Conservation (phyloP, 106 monocot genomes). For the Apostasia ramifera region DNA sequence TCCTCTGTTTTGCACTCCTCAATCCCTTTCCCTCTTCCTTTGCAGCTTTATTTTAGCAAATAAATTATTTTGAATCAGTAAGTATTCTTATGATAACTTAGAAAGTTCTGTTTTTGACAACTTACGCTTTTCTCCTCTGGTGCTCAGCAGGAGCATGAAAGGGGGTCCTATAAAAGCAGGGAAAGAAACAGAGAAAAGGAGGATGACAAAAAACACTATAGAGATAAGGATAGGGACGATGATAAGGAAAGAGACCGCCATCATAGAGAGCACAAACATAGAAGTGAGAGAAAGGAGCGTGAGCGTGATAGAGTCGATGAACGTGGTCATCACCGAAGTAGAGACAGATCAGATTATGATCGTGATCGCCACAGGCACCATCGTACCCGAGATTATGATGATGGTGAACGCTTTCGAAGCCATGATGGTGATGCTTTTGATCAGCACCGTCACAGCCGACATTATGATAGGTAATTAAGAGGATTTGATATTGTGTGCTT, state of each 20-base stretch:
- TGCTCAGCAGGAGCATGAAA: neutral
- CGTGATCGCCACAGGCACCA: neutral
- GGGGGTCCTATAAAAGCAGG: neutral
- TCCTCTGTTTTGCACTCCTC: too few relatives aligned
- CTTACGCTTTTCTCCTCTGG: neutral
- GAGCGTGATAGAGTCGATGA: slow-evolving; percentile 2
- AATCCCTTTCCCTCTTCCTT: too few relatives aligned
- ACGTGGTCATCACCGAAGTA: neutral
- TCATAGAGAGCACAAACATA: neutral
- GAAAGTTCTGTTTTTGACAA: too few relatives aligned
- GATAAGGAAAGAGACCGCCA: neutral
- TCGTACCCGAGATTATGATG: slow-evolving; percentile 1
- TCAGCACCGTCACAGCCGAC: neutral
- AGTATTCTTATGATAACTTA: too few relatives aligned
- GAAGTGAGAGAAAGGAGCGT: neutral
- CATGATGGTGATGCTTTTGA: neutral
- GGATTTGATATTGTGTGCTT: neutral
- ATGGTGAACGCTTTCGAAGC: neutral
- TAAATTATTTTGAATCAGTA: too few relatives aligned
- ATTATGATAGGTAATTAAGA: slow-evolving; percentile 3
- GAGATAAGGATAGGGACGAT: neutral
- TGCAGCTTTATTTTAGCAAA: too few relatives aligned
- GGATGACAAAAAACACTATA: neutral
- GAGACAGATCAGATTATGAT: slow-evolving; percentile 4
- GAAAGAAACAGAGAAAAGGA: slow-evolving; percentile 3